Conservation (phyloP, 1,139 yeast species). For the Diutina rugosa region DNA sequence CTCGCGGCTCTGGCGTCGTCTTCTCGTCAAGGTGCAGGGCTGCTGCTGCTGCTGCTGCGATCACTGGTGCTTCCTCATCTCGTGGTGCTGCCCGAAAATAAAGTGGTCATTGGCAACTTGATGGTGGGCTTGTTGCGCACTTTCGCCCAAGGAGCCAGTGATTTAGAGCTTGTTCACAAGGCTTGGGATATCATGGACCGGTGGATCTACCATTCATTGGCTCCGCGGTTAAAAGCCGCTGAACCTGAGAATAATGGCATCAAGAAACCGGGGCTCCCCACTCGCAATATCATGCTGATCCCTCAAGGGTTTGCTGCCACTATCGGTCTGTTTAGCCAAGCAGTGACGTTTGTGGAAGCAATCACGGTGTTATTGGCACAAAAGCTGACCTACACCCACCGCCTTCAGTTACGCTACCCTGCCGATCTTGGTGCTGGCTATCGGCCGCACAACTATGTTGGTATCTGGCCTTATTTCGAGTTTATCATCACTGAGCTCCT, state of each 20-base stretch:
- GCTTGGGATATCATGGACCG: slow-evolving; percentile 65
- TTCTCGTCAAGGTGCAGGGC: background rate
- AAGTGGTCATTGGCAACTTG: slow-evolving; percentile 22
- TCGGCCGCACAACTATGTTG: slow-evolving; percentile 36
- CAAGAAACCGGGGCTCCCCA: background rate
- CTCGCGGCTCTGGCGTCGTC: background rate
- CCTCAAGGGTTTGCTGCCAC: background rate
- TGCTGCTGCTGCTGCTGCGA: background rate
- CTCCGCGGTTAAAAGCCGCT: background rate
- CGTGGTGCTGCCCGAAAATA: slow-evolving; percentile 11
- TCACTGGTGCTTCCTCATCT: background rate
- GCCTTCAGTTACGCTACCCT: slow-evolving; percentile 31
- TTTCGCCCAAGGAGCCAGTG: slow-evolving; percentile 28
- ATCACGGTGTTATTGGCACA: background rate
- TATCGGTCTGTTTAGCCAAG: background rate
- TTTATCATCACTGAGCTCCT: slow-evolving; percentile 58
- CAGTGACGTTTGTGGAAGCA: background rate
- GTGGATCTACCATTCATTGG: slow-evolving; percentile 47
- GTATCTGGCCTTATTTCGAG: slow-evolving; percentile 75
- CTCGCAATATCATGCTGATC: background rate
- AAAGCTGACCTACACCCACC: background rate
- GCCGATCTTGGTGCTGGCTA: slow-evolving; percentile 47
- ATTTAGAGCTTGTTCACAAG: slow-evolving; percentile 22
- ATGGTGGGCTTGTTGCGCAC: slow-evolving; percentile 31
- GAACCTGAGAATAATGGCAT: background rate